Conservation (phyloP, 352 stramenopile species). For the Globisporangium perplexum region DNA sequence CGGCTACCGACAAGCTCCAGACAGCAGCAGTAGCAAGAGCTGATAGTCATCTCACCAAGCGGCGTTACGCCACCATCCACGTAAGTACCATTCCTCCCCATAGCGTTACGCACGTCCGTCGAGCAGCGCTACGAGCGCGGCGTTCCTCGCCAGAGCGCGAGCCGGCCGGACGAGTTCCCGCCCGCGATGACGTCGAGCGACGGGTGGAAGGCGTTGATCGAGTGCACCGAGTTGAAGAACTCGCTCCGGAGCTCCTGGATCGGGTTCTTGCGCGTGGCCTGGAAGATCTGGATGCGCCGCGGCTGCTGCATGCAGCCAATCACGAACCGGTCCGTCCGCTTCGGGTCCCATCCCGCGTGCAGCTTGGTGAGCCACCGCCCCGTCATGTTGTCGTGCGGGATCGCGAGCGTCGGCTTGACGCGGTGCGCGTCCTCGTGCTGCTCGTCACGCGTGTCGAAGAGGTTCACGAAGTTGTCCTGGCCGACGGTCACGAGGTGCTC, state of each 20-base stretch:
- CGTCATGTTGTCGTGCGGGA: conserved; percentile 85
- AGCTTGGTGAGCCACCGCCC: conserved; percentile 87
- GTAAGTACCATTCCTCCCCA: background rate
- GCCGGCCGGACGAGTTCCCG: conserved; percentile 69
- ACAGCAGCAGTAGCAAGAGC: background rate
- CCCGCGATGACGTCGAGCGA: conserved; percentile 59
- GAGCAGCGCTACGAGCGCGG: background rate
- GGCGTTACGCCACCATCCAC: too few species aligned
- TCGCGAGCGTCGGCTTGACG: conserved; percentile 25
- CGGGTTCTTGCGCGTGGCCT: conserved; percentile 50
- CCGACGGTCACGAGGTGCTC: conserved; percentile 72
- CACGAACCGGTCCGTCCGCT: conserved; percentile 66
- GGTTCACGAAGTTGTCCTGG: conserved; percentile 75
- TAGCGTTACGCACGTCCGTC: background rate
- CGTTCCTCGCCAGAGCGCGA: conserved; percentile 44
- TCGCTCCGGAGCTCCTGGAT: conserved; percentile 67
- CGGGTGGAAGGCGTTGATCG: conserved; percentile 85
- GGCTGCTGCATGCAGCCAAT: conserved; percentile 81
- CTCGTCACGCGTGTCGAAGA: conserved; percentile 51
- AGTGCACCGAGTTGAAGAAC: conserved; percentile 77
- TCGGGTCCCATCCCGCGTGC: conserved; percentile 75
- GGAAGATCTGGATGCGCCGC: conserved; percentile 79
- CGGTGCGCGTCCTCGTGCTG: conserved; percentile 20
- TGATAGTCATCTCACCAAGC: background rate
- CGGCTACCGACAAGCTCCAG: too few species aligned